phyloP scores from a whole-genome alignment of 805 yeast species.

The Wickerhamomyces bisporus region DNA sequence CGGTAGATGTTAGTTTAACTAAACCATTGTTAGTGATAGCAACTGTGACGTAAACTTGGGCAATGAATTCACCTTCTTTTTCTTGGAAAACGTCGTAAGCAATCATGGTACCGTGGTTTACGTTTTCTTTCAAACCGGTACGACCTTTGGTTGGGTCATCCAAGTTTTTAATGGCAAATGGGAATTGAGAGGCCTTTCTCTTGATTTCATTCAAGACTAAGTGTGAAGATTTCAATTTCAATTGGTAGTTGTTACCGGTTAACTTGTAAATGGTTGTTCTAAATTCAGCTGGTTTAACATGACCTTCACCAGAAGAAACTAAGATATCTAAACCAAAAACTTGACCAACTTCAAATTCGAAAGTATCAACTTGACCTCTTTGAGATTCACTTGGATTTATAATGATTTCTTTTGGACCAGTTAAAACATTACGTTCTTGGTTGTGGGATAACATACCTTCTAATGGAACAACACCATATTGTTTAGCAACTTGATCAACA shows the following conservation, averaged over 20 bases:
- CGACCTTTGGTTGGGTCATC: conserved; percentile 68
- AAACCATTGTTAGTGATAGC: conserved; percentile 71
- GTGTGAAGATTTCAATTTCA: conserved; percentile 69
- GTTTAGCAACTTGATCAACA: conserved; percentile 57
- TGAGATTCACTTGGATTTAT: conserved; percentile 69
- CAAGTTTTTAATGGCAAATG: conserved; percentile 60
- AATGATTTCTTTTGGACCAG: conserved; percentile 73
- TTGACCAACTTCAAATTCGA: conserved; percentile 67
- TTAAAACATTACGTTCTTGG: conserved; percentile 60
- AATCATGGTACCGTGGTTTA: conserved; percentile 58
- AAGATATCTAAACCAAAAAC: conserved; percentile 74
- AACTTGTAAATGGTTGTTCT: conserved; percentile 69
- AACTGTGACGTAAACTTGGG: conserved; percentile 71
- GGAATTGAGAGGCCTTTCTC: conserved; percentile 61
- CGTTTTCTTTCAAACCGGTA: conserved; percentile 70
- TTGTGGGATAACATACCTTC: conserved; percentile 77
- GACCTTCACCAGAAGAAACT: conserved; percentile 60
- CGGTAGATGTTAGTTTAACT: conserved; percentile 55
- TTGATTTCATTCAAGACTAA: conserved; percentile 61
- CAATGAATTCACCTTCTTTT: conserved; percentile 60
- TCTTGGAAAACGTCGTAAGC: conserved; percentile 67
- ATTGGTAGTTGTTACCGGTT: conserved; percentile 61
- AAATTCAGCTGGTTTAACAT: conserved; percentile 52
- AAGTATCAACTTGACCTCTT: conserved; percentile 55
- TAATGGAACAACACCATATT: conserved; percentile 53